These are phyloP conservation scores for Hanseniaspora clermontiae DNA, from an alignment of 805 yeast species.

Conservation along the genomic window DNA sequence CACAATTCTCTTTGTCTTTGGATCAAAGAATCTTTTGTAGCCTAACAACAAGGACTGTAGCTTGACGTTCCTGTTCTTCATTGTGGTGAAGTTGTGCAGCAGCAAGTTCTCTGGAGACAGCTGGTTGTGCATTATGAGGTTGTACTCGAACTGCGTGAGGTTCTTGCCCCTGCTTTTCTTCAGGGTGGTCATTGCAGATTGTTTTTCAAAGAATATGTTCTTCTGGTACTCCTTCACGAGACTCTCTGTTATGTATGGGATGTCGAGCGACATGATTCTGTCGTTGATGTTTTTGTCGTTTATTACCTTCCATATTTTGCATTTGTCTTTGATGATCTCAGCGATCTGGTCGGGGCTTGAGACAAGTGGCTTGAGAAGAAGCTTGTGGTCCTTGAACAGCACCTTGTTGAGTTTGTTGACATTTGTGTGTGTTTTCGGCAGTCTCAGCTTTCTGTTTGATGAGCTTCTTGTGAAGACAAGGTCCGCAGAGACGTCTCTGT, in stretches of 20 bases:
- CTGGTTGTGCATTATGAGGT: constrained; percentile 1
- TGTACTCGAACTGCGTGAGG: constrained; percentile 10
- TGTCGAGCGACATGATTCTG: constrained; percentile 7
- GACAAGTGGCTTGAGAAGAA: not conserved
- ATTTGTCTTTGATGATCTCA: not conserved
- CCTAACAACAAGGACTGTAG: not conserved
- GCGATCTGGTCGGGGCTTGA: not conserved
- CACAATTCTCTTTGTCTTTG: constrained; percentile 14
- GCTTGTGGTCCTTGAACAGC: constrained; percentile 6
- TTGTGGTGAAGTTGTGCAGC: constrained; percentile 6
- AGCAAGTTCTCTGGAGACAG: constrained; percentile 3
- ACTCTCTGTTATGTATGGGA: not conserved
- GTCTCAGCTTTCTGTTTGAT: not conserved
- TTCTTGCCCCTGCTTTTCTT: constrained; percentile 8
- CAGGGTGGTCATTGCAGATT: not conserved
- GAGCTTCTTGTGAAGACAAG: constrained; percentile 1
- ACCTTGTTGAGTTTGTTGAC: not conserved
- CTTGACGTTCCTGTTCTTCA: constrained; percentile 6
- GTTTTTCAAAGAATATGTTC: not conserved
- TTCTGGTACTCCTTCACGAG: not conserved
- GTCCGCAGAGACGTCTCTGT: not conserved
- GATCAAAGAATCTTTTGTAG: constrained; percentile 11
- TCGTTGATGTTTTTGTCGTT: constrained; percentile 7
- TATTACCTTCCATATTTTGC: constrained; percentile 5
- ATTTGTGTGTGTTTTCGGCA: constrained; percentile 4